Base-by-base conservation (phyloP, 805 yeast genomes). In the Teunomyces tritomae region DNA sequence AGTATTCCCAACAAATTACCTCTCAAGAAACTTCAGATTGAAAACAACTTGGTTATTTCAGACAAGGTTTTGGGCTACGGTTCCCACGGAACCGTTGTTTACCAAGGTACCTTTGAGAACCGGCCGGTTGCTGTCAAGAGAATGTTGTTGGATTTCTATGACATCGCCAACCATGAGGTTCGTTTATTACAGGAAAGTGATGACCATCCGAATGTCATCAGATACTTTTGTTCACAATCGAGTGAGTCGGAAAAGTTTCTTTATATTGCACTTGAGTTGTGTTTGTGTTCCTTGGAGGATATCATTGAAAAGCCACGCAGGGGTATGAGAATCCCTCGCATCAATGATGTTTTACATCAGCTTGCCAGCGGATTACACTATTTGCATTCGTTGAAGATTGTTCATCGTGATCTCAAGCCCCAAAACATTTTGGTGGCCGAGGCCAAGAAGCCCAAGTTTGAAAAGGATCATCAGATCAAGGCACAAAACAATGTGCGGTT, bases 61-160 rank as follows among this genome's bases (percentile, higher is more conserved):
- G 86, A 86, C 52, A 80, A 77, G 27, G 78, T 90, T n/a, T 68
- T 94, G 44, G 99, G 99, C 0, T 89, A 89, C 63, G 99, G 99
- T 1, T 89, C 97, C 0, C 96, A 91, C 57, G 99, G 99, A 26
- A 94, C 99, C 0, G 89, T 92, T 27, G 99, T 94, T 1, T 89
- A 83, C 61, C 82, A 85, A 61, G 99, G 99, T 0, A 78, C 81
- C 4, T 94, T 91, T 68, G 97, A 92, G 61, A 85, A 83, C 55
- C 77, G 99, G 48, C 96, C 96, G 1, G 99, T 94, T 5, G 99
- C 99, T 0, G 95, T 94, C 5, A 94, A 94, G 64, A 72, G 98
- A 57, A 88, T 94, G 96, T 71, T 94, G 45, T 76, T 91, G 32
- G 97, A 91, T 62, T 94, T 91, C 60, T 92, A 87, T 65, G 97